phyloP scores from a whole-genome alignment of 164 flowering plant species.

The Piper betle region DNA sequence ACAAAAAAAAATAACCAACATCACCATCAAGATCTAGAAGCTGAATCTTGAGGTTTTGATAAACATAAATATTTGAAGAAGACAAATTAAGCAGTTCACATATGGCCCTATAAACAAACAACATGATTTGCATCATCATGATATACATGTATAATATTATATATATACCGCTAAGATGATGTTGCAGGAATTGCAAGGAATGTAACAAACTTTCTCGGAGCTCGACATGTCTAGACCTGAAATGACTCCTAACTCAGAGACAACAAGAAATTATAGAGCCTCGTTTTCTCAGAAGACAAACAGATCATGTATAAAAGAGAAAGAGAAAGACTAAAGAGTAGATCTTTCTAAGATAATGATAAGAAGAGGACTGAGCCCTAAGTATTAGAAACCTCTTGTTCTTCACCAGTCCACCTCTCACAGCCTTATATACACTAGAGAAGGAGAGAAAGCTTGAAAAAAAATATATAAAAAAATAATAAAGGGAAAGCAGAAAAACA shows the following conservation, averaged over 20 bases:
- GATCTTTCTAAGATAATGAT: background rate
- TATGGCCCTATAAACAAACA: background rate
- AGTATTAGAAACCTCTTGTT: background rate
- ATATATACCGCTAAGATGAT: constrained; percentile 74
- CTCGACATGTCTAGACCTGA: constrained; percentile 11
- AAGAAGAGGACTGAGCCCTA: too few species aligned
- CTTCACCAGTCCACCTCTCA: background rate
- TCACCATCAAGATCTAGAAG: background rate
- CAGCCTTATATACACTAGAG: background rate
- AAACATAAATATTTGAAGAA: background rate
- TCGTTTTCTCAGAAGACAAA: too few species aligned
- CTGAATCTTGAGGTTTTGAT: background rate
- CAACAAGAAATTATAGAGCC: background rate
- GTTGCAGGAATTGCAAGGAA: constrained; percentile 97
- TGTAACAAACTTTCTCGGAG: constrained; percentile 83
- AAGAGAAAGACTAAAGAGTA: background rate
- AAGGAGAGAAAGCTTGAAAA: background rate
- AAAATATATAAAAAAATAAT: too few species aligned
- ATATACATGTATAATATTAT: too few species aligned
- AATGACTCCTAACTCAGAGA: background rate
- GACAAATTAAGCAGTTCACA: too few species aligned
- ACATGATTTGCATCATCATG: background rate
- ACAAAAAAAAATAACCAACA: too few species aligned
- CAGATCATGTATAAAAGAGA: too few species aligned
- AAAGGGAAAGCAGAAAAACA: background rate